Conservation (phyloP, 2,329 filamentous ascomycete species). For the Pyrenochaeta sp. region DNA sequence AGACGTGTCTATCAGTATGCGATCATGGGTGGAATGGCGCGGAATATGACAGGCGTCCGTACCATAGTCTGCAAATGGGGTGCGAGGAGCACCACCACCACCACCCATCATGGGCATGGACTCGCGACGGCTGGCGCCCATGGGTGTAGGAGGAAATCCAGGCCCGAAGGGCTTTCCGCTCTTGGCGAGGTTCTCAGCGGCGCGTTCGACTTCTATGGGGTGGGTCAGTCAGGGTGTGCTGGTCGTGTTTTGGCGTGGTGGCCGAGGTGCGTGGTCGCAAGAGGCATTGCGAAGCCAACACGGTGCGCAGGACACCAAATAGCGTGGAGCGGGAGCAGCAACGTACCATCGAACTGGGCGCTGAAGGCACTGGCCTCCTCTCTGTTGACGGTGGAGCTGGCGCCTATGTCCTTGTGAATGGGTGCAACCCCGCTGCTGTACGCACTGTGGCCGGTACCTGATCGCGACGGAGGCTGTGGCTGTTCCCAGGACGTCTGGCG, state of each 20-base stretch:
- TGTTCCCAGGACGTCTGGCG: slow-evolving; percentile 77
- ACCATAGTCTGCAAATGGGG: slow-evolving; percentile 68
- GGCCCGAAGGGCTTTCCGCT: slow-evolving; percentile 86
- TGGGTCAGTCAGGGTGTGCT: slow-evolving; percentile 17
- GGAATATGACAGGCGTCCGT: no score
- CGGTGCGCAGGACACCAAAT: neutral
- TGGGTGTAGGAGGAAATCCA: slow-evolving; percentile 33
- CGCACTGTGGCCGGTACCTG: slow-evolving; percentile 61
- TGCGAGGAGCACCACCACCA: slow-evolving; percentile 58
- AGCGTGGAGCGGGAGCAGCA: neutral
- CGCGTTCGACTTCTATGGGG: slow-evolving; percentile 85
- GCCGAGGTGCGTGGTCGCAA: slow-evolving; percentile 2
- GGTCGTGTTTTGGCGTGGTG: neutral
- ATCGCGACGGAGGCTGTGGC: slow-evolving; percentile 74
- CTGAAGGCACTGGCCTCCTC: slow-evolving; percentile 82
- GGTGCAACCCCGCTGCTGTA: slow-evolving; percentile 18
- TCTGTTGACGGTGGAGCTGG: slow-evolving; percentile 70
- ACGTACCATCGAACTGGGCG: slow-evolving; percentile 89
- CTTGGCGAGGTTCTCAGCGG: slow-evolving; percentile 94
- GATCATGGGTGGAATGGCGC: neutral
- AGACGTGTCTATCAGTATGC: slow-evolving; percentile 19
- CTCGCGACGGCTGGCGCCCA: slow-evolving; percentile 75
- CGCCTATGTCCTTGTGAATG: slow-evolving; percentile 62
- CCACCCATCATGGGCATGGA: slow-evolving; percentile 71
- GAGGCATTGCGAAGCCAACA: slow-evolving; percentile 1